Evolutionary conservation across 2,329 filamentous ascomycete genomes (phyloP), one percentile per base, ranked within the genome.

Genomic region (Xylariomycetidae sp.): DNA sequence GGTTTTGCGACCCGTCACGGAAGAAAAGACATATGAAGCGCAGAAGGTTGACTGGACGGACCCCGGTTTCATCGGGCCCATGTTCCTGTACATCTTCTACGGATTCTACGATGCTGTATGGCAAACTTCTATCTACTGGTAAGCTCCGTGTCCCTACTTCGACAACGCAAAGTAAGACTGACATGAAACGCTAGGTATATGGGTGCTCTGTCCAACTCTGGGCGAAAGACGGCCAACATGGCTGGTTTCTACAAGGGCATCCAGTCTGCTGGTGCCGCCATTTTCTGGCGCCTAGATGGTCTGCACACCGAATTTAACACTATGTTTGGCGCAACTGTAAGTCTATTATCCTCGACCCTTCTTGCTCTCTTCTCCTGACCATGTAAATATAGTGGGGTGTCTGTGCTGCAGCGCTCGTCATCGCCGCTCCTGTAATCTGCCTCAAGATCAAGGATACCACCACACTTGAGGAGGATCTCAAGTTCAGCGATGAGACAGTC

Each of bases 71-170:
- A 63, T 79, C 34, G 82, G 81, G 0, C 80, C 81, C 2, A 83
- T 88, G 70, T 82, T 88, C 58, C 63, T 88, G 35, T 88, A 85
- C 66, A 82, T 59, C 27, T 58, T 58, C 40, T 55, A 59, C 41
- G 56, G 54, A 23, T 52, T 58, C 25, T 57, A 53, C 46, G 90
- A 96, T 57, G 87, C 89, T 27, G 77, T 81, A 34, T 96, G 88
- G 82, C 90, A 97, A 67, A 90, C 88, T 0, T 80, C 72, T 51
- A 81, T 89, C 31, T 96, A 97, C 70, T 96, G 89, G 89, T 88
- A 78, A 55, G 88, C 40, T 84, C n/a, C n/a, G n/a, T n/a, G n/a
- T n/a, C n/a, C n/a, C n/a, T n/a, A n/a, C n/a, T n/a, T n/a, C n/a
- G n/a, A n/a, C n/a, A n/a, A n/a, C n/a, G n/a, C n/a, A n/a, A n/a